phyloP scores from a whole-genome alignment of 192 early-diverging fungal genomes.

The Backusella parvicylindrica region DNA sequence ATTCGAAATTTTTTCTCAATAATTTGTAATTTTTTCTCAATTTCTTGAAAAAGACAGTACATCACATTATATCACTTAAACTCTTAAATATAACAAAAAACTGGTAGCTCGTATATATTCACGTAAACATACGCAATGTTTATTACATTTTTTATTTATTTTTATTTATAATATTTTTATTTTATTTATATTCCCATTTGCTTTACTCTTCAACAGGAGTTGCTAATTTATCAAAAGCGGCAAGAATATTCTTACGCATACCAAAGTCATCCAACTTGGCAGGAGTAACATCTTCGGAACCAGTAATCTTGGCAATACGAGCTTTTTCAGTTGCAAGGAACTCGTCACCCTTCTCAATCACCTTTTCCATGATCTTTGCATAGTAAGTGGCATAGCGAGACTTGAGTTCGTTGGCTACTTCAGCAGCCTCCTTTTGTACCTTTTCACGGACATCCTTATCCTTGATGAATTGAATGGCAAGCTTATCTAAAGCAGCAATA shows the following conservation, averaged over 20 bases:
- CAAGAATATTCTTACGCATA: slow-evolving; percentile 85
- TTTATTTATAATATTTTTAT: neutral
- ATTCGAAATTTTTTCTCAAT: too few species aligned
- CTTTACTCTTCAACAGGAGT: slow-evolving; percentile 14
- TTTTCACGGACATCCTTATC: slow-evolving; percentile 23
- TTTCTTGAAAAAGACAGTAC: too few species aligned
- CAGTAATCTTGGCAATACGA: slow-evolving; percentile 77
- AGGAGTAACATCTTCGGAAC: slow-evolving; percentile 58
- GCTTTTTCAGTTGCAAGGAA: slow-evolving; percentile 79
- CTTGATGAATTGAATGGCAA: slow-evolving; percentile 61
- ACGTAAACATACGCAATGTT: neutral
- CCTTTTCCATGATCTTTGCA: slow-evolving; percentile 89
- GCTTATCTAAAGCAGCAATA: slow-evolving; percentile 53
- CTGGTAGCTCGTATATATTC: neutral
- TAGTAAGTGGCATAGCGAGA: slow-evolving; percentile 79
- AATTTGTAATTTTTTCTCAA: too few species aligned
- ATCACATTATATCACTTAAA: neutral
- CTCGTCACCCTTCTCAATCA: slow-evolving; percentile 51
- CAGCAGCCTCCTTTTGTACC: slow-evolving; percentile 34
- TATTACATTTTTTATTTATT: neutral
- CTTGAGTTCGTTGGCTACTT: slow-evolving; percentile 40
- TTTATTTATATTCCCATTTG: neutral
- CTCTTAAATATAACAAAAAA: neutral
- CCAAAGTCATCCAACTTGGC: slow-evolving; percentile 82
- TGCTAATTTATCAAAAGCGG: slow-evolving; percentile 32